Percentiles rank a stretch among this genome's conserved stretches.
Conservation (phyloP, 1,139 yeast species). For the Saccharomyces hybrid region DNA sequence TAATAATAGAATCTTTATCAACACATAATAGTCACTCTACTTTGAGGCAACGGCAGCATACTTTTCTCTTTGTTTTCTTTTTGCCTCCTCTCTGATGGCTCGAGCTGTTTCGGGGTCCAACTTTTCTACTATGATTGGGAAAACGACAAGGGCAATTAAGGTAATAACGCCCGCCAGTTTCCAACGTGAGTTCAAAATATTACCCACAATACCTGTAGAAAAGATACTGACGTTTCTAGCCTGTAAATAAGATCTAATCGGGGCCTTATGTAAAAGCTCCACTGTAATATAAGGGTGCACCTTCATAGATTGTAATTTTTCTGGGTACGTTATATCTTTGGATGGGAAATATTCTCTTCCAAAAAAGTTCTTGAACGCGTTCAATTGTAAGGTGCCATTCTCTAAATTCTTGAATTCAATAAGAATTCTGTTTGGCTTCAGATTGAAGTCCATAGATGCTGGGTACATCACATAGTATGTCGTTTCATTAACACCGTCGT, state of each 20-base stretch:
- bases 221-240: conserved; percentile 30
- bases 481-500: conserved; percentile 19
- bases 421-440: conserved; percentile 30
- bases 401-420: conserved; percentile 19
- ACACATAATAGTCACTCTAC: neutral
- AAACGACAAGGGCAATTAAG: conserved; percentile 20
- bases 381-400: conserved; percentile 13
- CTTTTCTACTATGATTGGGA: conserved; percentile 33
- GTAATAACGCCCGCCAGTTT: conserved; percentile 31
- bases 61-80: conserved; percentile 23
- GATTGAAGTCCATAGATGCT: conserved; percentile 27
- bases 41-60: conserved; percentile 12
- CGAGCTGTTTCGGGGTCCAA: conserved; percentile 36
- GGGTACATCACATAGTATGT: conserved; percentile 27
- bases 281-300: conserved; percentile 22
- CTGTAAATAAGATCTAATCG: conserved; percentile 31
- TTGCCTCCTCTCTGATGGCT: conserved; percentile 30
- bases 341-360: conserved; percentile 33
- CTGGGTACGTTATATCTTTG: conserved; percentile 28
- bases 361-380: conserved; percentile 27
- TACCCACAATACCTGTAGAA: conserved; percentile 33
- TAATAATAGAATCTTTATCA: neutral
- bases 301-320: conserved; percentile 19
- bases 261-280: conserved; percentile 22
- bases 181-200: conserved; percentile 33